phyloP scores from a whole-genome alignment of 768 basidiomycete genomes.

The Kondoa malvinella region DNA sequence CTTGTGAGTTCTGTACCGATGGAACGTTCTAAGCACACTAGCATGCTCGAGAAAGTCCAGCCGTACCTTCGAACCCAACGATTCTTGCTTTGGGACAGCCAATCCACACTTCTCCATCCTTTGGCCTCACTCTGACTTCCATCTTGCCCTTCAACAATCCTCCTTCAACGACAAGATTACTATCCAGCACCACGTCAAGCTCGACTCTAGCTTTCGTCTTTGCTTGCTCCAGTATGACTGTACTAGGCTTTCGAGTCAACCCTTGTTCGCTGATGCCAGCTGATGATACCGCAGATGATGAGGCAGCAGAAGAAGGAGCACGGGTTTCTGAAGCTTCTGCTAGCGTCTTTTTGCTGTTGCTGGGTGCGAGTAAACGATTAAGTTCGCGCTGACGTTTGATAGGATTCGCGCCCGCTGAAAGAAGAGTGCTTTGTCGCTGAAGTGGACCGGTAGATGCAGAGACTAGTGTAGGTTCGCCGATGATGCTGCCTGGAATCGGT shows the following conservation, averaged over 20 bases:
- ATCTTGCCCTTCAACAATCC: slow-evolving; percentile 52
- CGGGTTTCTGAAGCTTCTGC: not conserved
- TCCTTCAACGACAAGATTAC: slow-evolving; percentile 62
- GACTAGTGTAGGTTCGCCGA: slow-evolving; percentile 1
- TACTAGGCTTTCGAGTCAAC: slow-evolving; percentile 23
- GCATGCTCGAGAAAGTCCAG: not conserved
- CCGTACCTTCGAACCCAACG: slow-evolving; percentile 61
- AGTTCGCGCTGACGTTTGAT: slow-evolving; percentile 23
- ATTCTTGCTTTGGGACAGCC: slow-evolving; percentile 61
- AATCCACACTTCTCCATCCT: slow-evolving; percentile 47
- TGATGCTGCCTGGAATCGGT: not conserved
- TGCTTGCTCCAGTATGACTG: slow-evolving; percentile 50
- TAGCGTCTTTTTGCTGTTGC: not conserved
- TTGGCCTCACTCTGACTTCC: slow-evolving; percentile 46
- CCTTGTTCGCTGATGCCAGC: slow-evolving; percentile 16
- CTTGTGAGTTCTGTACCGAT: not conserved
- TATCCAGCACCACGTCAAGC: slow-evolving; percentile 61
- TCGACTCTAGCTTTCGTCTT: slow-evolving; percentile 53
- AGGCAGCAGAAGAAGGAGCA: slow-evolving; percentile 14
- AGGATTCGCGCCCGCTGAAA: slow-evolving; percentile 24
- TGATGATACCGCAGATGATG: slow-evolving; percentile 17
- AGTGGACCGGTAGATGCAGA: slow-evolving; percentile 11
- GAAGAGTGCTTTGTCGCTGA: slow-evolving; percentile 19
- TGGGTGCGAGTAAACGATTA: slow-evolving; percentile 17
- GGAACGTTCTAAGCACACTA: not conserved